Base-by-base conservation (phyloP, 2,329 filamentous ascomycete genomes). In the Aureobasidium sp. region DNA sequence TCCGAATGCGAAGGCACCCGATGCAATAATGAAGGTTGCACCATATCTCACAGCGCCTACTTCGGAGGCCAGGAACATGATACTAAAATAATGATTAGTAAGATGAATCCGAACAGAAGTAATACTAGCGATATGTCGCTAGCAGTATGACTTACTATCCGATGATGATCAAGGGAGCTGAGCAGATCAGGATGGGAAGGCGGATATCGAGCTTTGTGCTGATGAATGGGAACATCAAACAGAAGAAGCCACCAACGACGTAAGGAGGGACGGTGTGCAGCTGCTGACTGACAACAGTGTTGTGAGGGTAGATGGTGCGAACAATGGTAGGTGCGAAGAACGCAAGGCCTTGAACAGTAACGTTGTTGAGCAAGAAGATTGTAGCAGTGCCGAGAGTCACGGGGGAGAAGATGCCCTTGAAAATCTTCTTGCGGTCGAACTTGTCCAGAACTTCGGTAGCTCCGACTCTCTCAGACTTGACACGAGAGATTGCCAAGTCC, bases 321-420 rank as follows among this genome's bases (percentile, higher is more conserved):
- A 93, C 89, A 68, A 94, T 93, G 0, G 90, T 93, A 0, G 91
- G 91, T 0, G 85, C 80, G 76, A 93, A 93, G 81, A 92, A 92
- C 1, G 88, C 88, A 5, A 93, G 80, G 4, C 90, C 90, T 73
- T 92, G 89, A 3, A 93, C 90, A 0, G 90, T 93, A 73, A 93
- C 87, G 77, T 91, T 91, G 81, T 90, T 83, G 64, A 91, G 82
- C 0, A 90, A 77, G 78, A 91, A 91, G 70, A 90, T 84, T 69
- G 89, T 78, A 0, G 87, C 75, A 0, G 85, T 90, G 11, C 77
- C 77, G 0, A 91, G 70, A 0, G 88, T 89, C 40, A 91, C 84
- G 0, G 91, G 91, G 69, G 83, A 89, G 74, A 88, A 84, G 69
- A 93, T 88, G 10, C 91, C 91, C 6, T 83, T 82, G 47, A 87